A percentile compares a stretch with the other conserved stretches of the same genome.
Evolutionary conservation across 1,139 yeast species (phyloP).

Genomic region (Groenewaldozyma auringiensis): DNA sequence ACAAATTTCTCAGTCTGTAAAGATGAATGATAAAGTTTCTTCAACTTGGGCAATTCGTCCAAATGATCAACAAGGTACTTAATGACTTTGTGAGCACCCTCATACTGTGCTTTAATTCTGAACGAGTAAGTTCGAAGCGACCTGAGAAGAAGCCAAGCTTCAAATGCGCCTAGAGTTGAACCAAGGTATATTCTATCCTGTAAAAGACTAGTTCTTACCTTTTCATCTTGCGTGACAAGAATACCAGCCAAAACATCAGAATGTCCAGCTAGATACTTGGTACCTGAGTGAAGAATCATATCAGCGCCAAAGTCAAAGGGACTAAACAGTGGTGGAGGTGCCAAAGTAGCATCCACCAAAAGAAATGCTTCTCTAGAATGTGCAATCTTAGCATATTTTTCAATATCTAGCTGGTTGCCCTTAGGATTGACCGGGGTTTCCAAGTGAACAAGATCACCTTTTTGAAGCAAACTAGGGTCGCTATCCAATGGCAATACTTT

Average conservation of each 20-base stretch:
- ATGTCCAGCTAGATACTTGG: conserved; percentile 90
- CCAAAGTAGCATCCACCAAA: conserved; percentile 79
- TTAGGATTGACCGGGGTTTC: conserved; percentile 88
- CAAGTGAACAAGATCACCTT: conserved; percentile 73
- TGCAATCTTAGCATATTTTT: conserved; percentile 54
- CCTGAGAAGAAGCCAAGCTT: conserved; percentile 63
- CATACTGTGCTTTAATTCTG: conserved; percentile 59
- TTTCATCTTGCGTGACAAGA: conserved; percentile 51
- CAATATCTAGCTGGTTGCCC: conserved; percentile 61
- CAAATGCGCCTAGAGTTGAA: conserved; percentile 70
- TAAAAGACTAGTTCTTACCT: conserved; percentile 40
- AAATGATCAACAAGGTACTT: conserved; percentile 46
- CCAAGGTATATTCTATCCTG: conserved; percentile 65
- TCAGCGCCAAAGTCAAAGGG: conserved; percentile 80
- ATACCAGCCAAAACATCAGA: conserved; percentile 86
- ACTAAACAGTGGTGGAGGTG: conserved; percentile 84
- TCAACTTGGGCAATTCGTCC: conserved; percentile 42
- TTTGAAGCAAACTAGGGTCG: conserved; percentile 44
- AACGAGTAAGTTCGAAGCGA: conserved; percentile 73
- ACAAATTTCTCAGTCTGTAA: conserved; percentile 62
- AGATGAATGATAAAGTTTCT: conserved; percentile 59
- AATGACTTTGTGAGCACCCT: conserved; percentile 57
- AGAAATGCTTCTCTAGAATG: conserved; percentile 63
- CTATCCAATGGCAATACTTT: conserved; percentile 45
- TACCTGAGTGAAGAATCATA: conserved; percentile 79